These are phyloP conservation scores for Magnaporthales sp. DNA, from an alignment of 2,329 filamentous ascomycete genomes.

Conservation along the genomic window DNA sequence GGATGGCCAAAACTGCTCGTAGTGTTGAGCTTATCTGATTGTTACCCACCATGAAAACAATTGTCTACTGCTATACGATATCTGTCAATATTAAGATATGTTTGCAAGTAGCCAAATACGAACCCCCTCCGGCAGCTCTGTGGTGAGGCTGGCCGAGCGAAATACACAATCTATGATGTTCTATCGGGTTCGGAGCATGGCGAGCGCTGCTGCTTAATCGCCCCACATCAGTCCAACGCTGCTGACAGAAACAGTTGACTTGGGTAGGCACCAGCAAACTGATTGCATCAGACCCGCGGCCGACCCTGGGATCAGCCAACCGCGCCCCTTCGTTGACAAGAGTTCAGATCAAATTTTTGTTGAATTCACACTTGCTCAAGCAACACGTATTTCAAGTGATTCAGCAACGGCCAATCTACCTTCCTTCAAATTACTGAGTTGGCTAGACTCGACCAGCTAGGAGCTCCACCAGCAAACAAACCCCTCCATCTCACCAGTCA, in stretches of 20 bases:
- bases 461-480: background rate
- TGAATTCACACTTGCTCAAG: background rate
- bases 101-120: too few relatives aligned
- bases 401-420: background rate
- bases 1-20: background rate
- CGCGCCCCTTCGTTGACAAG: background rate
- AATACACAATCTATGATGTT: background rate
- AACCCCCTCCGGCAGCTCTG: background rate
- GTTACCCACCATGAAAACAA: background rate
- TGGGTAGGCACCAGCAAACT: too few relatives aligned
- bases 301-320: background rate
- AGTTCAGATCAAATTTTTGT: background rate
- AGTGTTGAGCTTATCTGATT: background rate
- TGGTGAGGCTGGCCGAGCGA: background rate
- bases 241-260: background rate
- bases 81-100: background rate
- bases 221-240: background rate
- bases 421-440: too few relatives aligned
- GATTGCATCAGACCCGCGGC: background rate
- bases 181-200: background rate
- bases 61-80: background rate
- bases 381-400: background rate
- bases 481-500: background rate
- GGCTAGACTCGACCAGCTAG: too few relatives aligned
- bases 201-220: background rate